Evolutionary conservation across 306 rosid genomes (phyloP).

Genomic region (Casuarina equisetifolia): DNA sequence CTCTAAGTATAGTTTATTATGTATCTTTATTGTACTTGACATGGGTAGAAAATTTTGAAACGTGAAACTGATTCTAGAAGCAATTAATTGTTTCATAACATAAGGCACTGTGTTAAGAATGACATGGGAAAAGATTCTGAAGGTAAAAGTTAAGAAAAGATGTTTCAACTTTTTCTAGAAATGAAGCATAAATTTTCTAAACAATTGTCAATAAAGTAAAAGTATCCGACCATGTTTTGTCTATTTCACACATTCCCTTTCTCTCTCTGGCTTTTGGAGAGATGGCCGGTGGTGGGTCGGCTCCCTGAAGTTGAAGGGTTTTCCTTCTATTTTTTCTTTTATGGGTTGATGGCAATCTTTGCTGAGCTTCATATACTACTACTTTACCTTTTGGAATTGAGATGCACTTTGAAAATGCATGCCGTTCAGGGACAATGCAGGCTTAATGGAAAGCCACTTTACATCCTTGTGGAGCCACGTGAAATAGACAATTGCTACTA

Average conservation of each 20-base stretch:
- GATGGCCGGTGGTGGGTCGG: too few species aligned
- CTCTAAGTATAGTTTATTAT: not conserved
- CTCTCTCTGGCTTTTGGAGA: not conserved
- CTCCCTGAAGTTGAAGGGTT: not conserved
- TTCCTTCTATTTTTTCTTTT: not conserved
- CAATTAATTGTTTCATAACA: not conserved
- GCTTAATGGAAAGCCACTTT: conserved; percentile 85
- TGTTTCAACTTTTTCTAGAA: not conserved
- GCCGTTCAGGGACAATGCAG: conserved; percentile 74
- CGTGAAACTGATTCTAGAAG: not conserved
- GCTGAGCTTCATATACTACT: not conserved
- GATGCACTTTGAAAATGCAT: conserved; percentile 21
- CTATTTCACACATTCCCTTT: not conserved
- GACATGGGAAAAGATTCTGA: not conserved
- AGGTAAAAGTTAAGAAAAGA: not conserved
- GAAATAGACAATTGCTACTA: conserved; percentile 47
- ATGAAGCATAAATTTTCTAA: not conserved
- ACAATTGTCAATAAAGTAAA: not conserved
- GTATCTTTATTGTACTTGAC: not conserved
- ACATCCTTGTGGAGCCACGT: conserved; percentile 90
- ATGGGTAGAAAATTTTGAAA: not conserved
- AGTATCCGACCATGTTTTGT: not conserved
- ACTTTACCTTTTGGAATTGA: conserved; percentile 6
- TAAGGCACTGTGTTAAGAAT: not conserved
- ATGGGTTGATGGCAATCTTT: not conserved